Percentiles rank a stretch among this genome's conserved stretches.
Evolutionary conservation across 345 rosid genomes (phyloP).

Genomic region (Zanthoxylum bungeanum): DNA sequence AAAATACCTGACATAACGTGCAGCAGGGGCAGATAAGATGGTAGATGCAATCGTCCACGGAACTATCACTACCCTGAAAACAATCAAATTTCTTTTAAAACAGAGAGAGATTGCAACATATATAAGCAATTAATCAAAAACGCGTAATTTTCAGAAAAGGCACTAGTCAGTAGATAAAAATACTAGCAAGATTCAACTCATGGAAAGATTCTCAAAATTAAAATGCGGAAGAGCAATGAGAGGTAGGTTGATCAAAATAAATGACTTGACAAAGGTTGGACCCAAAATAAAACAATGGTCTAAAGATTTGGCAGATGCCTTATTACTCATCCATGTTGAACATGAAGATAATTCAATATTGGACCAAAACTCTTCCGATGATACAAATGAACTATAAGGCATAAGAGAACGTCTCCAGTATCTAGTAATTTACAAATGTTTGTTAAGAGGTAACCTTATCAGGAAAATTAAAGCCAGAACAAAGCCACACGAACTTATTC

Average conservation of each 20-base stretch:
- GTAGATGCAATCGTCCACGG: conserved; percentile 66
- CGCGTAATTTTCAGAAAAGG: not conserved
- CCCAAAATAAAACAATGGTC: not conserved
- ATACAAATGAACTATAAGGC: not conserved
- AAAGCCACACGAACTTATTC: not conserved
- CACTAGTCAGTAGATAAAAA: not conserved
- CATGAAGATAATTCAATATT: not conserved
- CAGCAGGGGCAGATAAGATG: conserved; percentile 83
- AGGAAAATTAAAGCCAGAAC: not conserved
- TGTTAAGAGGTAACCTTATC: no score
- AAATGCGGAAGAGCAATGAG: not conserved
- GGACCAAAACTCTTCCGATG: not conserved
- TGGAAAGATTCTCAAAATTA: not conserved
- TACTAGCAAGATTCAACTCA: not conserved
- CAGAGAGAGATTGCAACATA: not conserved
- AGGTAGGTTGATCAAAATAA: not conserved
- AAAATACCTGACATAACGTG: conserved; percentile 67
- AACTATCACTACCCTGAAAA: conserved; percentile 63
- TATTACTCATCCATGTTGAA: not conserved
- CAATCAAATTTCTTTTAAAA: not conserved
- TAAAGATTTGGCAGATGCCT: not conserved
- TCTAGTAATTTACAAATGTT: not conserved
- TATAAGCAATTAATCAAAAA: not conserved
- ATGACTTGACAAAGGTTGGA: not conserved
- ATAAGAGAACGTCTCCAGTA: not conserved